Conservation (phyloP, 2,329 filamentous ascomycete species). For the Mariannaea elegans region DNA sequence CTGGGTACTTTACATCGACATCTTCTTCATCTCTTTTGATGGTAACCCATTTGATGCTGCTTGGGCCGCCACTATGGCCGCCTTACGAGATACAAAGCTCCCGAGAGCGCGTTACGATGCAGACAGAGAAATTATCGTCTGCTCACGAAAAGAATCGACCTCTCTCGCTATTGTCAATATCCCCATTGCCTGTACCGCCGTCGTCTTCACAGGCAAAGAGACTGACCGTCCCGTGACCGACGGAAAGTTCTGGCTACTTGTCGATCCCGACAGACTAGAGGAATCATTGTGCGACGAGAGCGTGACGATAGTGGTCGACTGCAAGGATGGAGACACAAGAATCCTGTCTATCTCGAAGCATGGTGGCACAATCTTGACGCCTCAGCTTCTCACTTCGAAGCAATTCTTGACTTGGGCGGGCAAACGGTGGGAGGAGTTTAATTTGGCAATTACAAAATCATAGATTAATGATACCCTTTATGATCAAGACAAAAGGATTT, state of each 20-base stretch:
- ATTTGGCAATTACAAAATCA: slow-evolving; percentile 42
- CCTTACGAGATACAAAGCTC: slow-evolving; percentile 78
- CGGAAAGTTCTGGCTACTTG: slow-evolving; percentile 76
- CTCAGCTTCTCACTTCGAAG: slow-evolving; percentile 70
- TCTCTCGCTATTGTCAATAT: slow-evolving; percentile 69
- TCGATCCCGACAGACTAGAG: slow-evolving; percentile 90
- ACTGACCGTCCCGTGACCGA: slow-evolving; percentile 52
- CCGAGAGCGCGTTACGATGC: slow-evolving; percentile 85
- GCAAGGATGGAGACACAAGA: slow-evolving; percentile 58
- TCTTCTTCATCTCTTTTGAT: slow-evolving; percentile 93
- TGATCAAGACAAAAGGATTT: slow-evolving; percentile 14
- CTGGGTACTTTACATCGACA: slow-evolving; percentile 94
- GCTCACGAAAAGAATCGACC: slow-evolving; percentile 66
- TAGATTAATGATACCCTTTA: slow-evolving; percentile 42
- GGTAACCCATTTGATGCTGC: slow-evolving; percentile 92
- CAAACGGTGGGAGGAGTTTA: slow-evolving; percentile 49
- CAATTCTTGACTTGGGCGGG: slow-evolving; percentile 56
- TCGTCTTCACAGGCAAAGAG: slow-evolving; percentile 76
- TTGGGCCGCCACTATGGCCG: slow-evolving; percentile 85
- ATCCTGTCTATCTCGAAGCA: slow-evolving; percentile 82
- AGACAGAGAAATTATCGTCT: slow-evolving; percentile 82
- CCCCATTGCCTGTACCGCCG: slow-evolving; percentile 81
- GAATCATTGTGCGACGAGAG: slow-evolving; percentile 84
- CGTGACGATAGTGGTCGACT: slow-evolving; percentile 85
- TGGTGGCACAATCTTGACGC: slow-evolving; percentile 77